Base-by-base conservation (phyloP, 2,329 filamentous ascomycete species). In the Calonectria pteridis region DNA sequence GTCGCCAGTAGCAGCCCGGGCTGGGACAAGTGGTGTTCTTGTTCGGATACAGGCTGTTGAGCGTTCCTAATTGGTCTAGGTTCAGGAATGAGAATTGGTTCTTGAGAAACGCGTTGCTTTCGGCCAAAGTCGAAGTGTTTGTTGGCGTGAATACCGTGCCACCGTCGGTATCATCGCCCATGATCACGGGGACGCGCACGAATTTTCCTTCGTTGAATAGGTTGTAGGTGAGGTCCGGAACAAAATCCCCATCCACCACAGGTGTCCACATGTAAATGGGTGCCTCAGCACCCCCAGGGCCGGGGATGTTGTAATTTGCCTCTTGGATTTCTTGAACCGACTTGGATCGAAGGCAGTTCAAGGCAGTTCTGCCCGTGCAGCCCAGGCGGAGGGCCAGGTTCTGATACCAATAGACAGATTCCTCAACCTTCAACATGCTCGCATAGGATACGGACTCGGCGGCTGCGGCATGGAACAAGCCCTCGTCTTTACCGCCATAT, bases 231-330 rank as follows among this genome's bases (percentile, higher is more conserved):
- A 86, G 83, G 71, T 90, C 88, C 0, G 79, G 82, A 4, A 91
- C 83, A 18, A 92, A 81, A n/a, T 87, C 85, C 2, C 86, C 85
- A 75, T 93, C 91, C 3, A 92, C 80, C 0, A 88, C 86, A 0
- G 90, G 89, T 9, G 87, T 84, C 83, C 88, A 92, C 83, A 88
- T 89, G 80, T 87, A 91, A 0, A 87, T 72, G 0, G 90, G 89
- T 4, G 80, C 76, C 0, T 77, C 76, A 0, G 79, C 72, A 1
- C 74, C 81, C 0, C 81, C 79, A 0, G 82, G 79, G 5, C 80
- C 77, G 1, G 83, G 82, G 3, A 87, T 83, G 23, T 86, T 84
- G 51, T 79, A 80, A 79, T 89, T 89, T 28, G 83, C 79, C 2
- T 83, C 76, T 40, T 89, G 86, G 3, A 91, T 77, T 58, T 87